These are phyloP conservation scores for Wickerhamomyces rabaulensis DNA, from an alignment of 805 yeast genomes.

Conservation along the genomic window DNA sequence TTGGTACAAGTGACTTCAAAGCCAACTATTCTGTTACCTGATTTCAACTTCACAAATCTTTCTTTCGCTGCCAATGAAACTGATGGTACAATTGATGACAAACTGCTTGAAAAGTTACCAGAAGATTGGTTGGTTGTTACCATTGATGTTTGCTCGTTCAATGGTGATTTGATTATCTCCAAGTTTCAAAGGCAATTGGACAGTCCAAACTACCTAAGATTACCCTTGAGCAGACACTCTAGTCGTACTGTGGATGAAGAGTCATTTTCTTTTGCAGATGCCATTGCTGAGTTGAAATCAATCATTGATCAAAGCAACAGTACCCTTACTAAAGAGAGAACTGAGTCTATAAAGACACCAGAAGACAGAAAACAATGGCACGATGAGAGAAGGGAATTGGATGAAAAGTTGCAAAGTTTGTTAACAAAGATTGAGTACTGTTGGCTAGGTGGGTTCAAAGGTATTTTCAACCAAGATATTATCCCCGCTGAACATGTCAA, in stretches of 20 bases:
- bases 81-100: slow-evolving; percentile 2
- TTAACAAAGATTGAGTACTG: slow-evolving; percentile 50
- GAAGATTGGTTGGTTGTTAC: slow-evolving; percentile 52
- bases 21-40: slow-evolving; percentile 11
- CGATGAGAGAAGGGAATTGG: slow-evolving; percentile 59
- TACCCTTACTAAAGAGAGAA: slow-evolving; percentile 50
- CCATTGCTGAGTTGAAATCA: slow-evolving; percentile 37
- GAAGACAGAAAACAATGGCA: slow-evolving; percentile 76
- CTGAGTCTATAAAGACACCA: slow-evolving; percentile 45
- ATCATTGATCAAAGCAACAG: slow-evolving; percentile 60
- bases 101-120: slow-evolving; percentile 28
- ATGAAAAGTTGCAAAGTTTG: slow-evolving; percentile 47
- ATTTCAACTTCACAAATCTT: slow-evolving; percentile 10
- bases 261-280: slow-evolving; percentile 38
- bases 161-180: slow-evolving; percentile 55
- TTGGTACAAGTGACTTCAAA: slow-evolving; percentile 16
- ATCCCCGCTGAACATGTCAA: slow-evolving; percentile 23
- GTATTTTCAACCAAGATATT: slow-evolving; percentile 44
- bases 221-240: slow-evolving; percentile 54
- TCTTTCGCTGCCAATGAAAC: slow-evolving; percentile 3
- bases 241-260: slow-evolving; percentile 40
- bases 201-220: slow-evolving; percentile 43
- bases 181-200: slow-evolving; percentile 30
- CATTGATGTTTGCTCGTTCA: slow-evolving; percentile 51
- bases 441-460: slow-evolving; percentile 78